Evolutionary conservation across 2,329 filamentous ascomycete genomes (phyloP).

Genomic region (Talaromyces sp.): DNA sequence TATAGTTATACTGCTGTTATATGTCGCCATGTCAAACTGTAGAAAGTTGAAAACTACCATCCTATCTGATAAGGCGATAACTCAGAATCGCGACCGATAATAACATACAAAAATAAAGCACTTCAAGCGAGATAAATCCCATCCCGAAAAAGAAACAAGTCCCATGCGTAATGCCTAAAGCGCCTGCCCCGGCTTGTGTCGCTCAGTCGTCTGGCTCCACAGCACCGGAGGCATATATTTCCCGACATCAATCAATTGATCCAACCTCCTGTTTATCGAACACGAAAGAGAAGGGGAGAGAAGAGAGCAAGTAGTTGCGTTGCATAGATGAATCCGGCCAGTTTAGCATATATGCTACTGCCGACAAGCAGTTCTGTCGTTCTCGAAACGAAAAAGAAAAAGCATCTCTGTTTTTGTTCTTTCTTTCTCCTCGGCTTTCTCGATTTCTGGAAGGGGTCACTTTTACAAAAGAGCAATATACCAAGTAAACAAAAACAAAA

Average conservation of each 20-base stretch:
- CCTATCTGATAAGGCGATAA: neutral
- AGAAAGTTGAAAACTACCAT: neutral
- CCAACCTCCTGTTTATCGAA: conserved; percentile 1
- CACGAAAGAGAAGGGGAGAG: neutral
- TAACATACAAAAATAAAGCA: neutral
- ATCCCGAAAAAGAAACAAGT: neutral
- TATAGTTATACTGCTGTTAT: neutral
- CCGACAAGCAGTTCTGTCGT: neutral
- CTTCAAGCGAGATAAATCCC: neutral
- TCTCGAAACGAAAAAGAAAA: neutral
- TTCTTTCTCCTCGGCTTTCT: conserved; percentile 2
- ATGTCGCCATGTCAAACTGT: neutral
- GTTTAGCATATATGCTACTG: neutral
- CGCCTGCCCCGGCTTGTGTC: conserved; percentile 6
- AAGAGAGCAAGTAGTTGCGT: conserved; percentile 1
- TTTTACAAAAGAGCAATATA: conserved; percentile 10
- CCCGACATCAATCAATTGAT: neutral
- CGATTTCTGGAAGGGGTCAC: conserved; percentile 1
- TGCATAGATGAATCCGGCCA: conserved; percentile 3
- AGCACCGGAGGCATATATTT: conserved; percentile 6
- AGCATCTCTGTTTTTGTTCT: neutral
- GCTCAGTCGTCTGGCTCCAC: neutral
- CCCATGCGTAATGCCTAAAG: conserved; percentile 3
- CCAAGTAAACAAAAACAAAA: conserved; percentile 1
- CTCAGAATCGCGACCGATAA: neutral